Conservation (phyloP, 768 basidiomycete genomes). For the Boletus rubropictus region DNA sequence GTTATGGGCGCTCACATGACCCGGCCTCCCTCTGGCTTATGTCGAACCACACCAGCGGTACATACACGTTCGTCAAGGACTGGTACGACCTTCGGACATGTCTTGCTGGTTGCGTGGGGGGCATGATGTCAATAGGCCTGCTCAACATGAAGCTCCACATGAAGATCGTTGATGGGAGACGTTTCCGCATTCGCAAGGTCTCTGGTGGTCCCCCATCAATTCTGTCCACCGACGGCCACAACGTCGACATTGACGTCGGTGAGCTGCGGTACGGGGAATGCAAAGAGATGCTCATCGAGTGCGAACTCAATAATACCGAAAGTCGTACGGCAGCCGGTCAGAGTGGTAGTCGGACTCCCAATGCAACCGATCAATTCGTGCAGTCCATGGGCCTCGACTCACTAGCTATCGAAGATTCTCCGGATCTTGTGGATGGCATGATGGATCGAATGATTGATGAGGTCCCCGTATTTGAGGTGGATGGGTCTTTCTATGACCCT, state of each 20-base stretch:
- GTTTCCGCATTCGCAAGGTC: slow-evolving; percentile 92
- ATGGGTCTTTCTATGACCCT: slow-evolving; percentile 93
- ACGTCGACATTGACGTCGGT: slow-evolving; percentile 92
- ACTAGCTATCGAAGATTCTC: slow-evolving; percentile 59
- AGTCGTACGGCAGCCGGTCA: slow-evolving; percentile 10
- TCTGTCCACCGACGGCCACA: slow-evolving; percentile 84
- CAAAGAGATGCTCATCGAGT: slow-evolving; percentile 94
- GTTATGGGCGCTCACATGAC: slow-evolving; percentile 95
- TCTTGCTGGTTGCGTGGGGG: slow-evolving; percentile 90
- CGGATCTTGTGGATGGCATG: slow-evolving; percentile 82
- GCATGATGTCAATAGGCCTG: slow-evolving; percentile 93
- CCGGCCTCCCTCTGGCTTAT: slow-evolving; percentile 98
- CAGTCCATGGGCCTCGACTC: slow-evolving; percentile 79
- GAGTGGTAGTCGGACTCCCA: slow-evolving; percentile 37
- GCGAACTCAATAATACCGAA: slow-evolving; percentile 79
- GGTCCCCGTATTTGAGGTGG: slow-evolving; percentile 92
- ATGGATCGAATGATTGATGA: slow-evolving; percentile 98
- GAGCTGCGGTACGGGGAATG: slow-evolving; percentile 94
- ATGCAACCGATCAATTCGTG: slow-evolving; percentile 87
- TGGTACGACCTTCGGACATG: slow-evolving; percentile 95
- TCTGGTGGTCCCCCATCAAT: slow-evolving; percentile 85
- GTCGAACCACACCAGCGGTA: slow-evolving; percentile 96
- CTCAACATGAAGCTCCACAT: slow-evolving; percentile 94
- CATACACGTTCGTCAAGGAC: slow-evolving; percentile 96
- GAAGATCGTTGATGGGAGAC: slow-evolving; percentile 82